These are phyloP conservation scores for Solanum chaucha DNA, from an alignment of 257 asterid genomes.

Conservation along the genomic window DNA sequence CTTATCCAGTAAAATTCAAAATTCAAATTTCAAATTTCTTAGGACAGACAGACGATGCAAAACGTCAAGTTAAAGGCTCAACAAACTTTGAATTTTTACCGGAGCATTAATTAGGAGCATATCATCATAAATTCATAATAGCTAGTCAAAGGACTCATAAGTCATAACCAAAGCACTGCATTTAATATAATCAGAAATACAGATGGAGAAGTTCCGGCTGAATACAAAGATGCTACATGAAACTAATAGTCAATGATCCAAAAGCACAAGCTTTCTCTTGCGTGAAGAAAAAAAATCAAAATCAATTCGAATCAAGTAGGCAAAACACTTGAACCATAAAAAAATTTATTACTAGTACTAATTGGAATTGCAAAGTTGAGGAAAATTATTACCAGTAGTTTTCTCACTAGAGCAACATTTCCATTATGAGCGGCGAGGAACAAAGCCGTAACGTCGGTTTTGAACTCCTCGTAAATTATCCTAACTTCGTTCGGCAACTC, in stretches of 20 bases:
- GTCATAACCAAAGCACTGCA: neutral
- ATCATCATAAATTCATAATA: neutral
- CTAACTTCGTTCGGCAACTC: conserved; percentile 43
- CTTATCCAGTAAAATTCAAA: neutral
- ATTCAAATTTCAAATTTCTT: neutral
- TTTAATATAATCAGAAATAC: neutral
- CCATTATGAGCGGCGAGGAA: conserved; percentile 54
- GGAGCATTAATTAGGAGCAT: neutral
- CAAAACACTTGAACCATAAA: neutral
- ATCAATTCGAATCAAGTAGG: neutral
- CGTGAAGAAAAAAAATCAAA: neutral
- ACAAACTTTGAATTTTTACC: neutral
- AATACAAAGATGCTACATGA: neutral
- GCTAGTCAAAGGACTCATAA: neutral
- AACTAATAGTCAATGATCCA: neutral
- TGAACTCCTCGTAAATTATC: conserved; percentile 46
- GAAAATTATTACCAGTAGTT: conserved; percentile 32
- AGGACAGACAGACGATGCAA: neutral
- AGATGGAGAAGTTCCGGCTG: neutral
- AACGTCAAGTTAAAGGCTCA: neutral
- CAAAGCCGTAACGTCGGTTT: conserved; percentile 69
- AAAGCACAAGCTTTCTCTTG: neutral
- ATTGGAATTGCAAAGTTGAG: neutral
- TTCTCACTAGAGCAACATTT: conserved; percentile 39
- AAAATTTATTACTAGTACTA: neutral